Base-by-base conservation (phyloP, 495 filamentous ascomycete species). In the Chaetomium tenue region DNA sequence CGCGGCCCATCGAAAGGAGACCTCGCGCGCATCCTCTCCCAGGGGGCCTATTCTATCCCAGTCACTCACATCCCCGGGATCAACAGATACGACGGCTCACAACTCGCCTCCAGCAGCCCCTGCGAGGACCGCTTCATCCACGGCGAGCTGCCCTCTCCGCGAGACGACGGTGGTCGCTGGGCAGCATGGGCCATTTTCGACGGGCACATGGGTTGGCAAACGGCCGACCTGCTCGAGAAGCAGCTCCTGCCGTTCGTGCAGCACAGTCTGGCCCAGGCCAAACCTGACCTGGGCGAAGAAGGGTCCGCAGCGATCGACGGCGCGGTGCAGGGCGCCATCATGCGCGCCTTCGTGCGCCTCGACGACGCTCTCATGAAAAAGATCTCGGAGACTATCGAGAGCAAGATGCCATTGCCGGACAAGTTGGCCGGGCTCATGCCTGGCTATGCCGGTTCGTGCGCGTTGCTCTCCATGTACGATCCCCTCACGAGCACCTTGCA, bases 401-500 rank as follows among this genome's bases (percentile, higher is more conserved):
- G 26, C 51, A 26, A 15, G 5, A 15, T 37, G 20, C 57, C 63
- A 12, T 23, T 63, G 25, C 58, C 40, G 6, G 54, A 63, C 23
- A 68, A 68, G 48, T 33, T 68, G 12, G 15, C 11, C 37, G 26
- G 22, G 37, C 54, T 68, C 18, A 12, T 23, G 5, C 79, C 83
- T 33, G 83, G 79, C 16, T 81, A 78, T 63, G 72, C 82, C 3
- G 85, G 86, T 0, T 86, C 85, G 2, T 89, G 86, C 58, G 87
- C 86, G 4, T 75, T 89, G 11, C 72, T 89, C 0, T 77, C 84
- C 0, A 61, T 85, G 15, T 87, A 81, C 64, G 83, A 89, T 57
- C 74, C 81, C 1, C 15, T 40, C 13, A 74, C 76, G n/a, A 71
- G 75, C 51, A 79, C 73, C 3, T 70, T 89, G 1, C 79, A 82